Evolutionary conservation across 768 basidiomycete species (phyloP).

Genomic region (Kwoniella mangroviensis): DNA sequence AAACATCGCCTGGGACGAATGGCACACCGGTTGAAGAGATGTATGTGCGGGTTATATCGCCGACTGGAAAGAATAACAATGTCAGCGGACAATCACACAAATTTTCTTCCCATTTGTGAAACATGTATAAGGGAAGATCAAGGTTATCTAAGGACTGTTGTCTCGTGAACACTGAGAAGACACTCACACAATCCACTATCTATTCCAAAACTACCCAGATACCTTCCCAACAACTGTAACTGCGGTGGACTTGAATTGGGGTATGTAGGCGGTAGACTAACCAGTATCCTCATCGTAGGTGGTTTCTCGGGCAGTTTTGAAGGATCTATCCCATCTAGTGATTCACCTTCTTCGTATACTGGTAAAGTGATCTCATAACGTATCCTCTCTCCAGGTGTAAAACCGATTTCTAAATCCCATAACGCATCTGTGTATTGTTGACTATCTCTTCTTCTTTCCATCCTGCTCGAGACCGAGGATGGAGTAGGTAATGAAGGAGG

Average conservation of each 20-base stretch:
- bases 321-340: constrained; percentile 28
- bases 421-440: constrained; percentile 40
- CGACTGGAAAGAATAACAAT: constrained; percentile 39
- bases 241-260: constrained; percentile 55
- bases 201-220: constrained; percentile 55
- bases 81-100: constrained; percentile 12
- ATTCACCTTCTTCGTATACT: constrained; percentile 48
- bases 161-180: background rate
- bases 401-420: constrained; percentile 28
- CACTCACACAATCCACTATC: constrained; percentile 56
- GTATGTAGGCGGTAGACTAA: constrained; percentile 57
- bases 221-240: constrained; percentile 56
- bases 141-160: background rate
- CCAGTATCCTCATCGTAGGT: constrained; percentile 45
- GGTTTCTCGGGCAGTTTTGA: constrained; percentile 26
- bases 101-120: constrained; percentile 16
- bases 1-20: constrained; percentile 55
- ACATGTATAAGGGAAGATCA: constrained; percentile 1
- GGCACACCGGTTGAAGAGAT: constrained; percentile 53
- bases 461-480: background rate
- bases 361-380: constrained; percentile 53
- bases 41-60: constrained; percentile 56
- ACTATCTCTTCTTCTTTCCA: constrained; percentile 19
- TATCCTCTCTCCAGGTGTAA: constrained; percentile 44
- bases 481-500: background rate